Percentiles rank a stretch among this genome's conserved stretches.
Evolutionary conservation across 768 basidiomycete genomes (phyloP).

Genomic region (Galerina sulciceps): DNA sequence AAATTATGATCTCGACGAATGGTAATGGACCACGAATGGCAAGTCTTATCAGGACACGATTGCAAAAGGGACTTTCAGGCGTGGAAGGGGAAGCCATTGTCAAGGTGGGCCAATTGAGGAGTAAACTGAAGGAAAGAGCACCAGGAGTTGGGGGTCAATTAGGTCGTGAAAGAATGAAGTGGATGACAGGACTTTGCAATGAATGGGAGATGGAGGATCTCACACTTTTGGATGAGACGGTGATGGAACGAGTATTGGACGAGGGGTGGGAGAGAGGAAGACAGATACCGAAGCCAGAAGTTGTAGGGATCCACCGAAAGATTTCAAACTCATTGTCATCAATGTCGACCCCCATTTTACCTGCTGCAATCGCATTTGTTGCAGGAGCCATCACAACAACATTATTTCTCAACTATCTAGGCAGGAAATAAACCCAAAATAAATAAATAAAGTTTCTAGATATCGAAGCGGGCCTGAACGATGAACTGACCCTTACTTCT

Average conservation of each 20-base stretch:
- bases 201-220: constrained; percentile 86
- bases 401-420: constrained; percentile 11
- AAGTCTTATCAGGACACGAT: constrained; percentile 71
- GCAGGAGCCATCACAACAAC: constrained; percentile 18
- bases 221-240: constrained; percentile 63
- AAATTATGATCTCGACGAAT: constrained; percentile 95
- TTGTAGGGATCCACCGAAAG: constrained; percentile 35
- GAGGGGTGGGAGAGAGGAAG: constrained; percentile 82
- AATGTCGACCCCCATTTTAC: constrained; percentile 13
- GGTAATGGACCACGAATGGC: constrained; percentile 93
- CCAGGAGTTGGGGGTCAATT: constrained; percentile 82
- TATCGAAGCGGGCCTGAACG: too few species aligned
- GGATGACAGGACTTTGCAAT: constrained; percentile 90
- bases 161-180: constrained; percentile 84
- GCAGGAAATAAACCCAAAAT: constrained; percentile 13
- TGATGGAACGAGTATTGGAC: constrained; percentile 70
- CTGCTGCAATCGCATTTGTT: constrained; percentile 19
- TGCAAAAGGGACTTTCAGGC: constrained; percentile 72
- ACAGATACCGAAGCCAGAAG: constrained; percentile 35
- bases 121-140: constrained; percentile 74
- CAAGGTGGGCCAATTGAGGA: constrained; percentile 76
- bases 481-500: too few species aligned
- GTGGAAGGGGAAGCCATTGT: constrained; percentile 78
- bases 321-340: neutral
- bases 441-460: neutral